These are phyloP conservation scores for Calonectria henricotiae DNA, from an alignment of 2,329 filamentous ascomycete genomes.

Conservation along the genomic window DNA sequence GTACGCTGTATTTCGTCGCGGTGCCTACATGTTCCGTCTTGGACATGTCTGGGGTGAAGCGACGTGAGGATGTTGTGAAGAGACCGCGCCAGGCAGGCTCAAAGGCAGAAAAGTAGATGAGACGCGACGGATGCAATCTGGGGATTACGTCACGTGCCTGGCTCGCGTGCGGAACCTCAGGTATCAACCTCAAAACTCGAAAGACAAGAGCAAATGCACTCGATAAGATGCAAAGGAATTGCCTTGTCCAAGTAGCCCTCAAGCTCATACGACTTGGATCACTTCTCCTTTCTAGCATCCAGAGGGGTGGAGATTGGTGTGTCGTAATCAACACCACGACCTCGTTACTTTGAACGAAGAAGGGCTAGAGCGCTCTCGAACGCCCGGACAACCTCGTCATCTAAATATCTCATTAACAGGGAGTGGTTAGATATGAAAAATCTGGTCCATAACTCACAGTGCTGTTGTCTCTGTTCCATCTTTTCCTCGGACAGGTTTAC, in stretches of 20 bases:
- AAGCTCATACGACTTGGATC: background rate
- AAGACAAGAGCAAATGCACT: background rate
- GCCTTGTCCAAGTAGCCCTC: background rate
- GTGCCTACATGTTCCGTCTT: conserved; percentile 40
- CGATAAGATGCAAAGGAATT: background rate
- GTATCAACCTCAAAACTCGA: conserved; percentile 19
- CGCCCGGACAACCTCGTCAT: conserved; percentile 73
- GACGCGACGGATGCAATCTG: conserved; percentile 36
- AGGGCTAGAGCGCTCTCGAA: conserved; percentile 76
- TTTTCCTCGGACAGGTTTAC: conserved; percentile 82
- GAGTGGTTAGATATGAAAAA: background rate
- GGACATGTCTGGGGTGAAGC: conserved; percentile 44
- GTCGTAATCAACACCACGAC: background rate
- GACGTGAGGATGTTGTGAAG: conserved; percentile 30
- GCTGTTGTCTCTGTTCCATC: conserved; percentile 82
- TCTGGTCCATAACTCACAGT: conserved; percentile 74
- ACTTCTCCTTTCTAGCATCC: background rate
- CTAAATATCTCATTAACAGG: conserved; percentile 50
- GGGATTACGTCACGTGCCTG: conserved; percentile 48
- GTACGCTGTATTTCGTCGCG: conserved; percentile 40
- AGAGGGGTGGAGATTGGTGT: background rate
- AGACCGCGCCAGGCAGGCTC: background rate
- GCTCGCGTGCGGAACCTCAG: conserved; percentile 16
- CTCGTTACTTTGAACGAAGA: conserved; percentile 59
- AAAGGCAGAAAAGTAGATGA: conserved; percentile 10